Evolutionary conservation across 176 grass and related monocot genomes (phyloP).

Genomic region (Musa acuminata): DNA sequence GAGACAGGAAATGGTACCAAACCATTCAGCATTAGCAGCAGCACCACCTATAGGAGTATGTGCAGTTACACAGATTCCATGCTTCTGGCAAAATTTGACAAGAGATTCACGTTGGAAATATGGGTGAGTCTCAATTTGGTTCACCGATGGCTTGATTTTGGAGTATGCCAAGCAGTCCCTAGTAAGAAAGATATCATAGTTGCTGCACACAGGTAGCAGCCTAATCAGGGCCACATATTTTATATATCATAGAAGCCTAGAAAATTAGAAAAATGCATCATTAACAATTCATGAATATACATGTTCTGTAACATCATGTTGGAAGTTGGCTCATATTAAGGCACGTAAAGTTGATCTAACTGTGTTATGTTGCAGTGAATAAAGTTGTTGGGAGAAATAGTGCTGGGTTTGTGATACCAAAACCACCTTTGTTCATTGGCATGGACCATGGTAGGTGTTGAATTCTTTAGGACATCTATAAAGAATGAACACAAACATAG

Average conservation of each 20-base stretch:
- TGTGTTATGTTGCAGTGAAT: background rate
- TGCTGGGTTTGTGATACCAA: background rate
- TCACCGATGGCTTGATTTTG: slow-evolving; percentile 90
- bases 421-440: background rate
- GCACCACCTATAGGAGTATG: slow-evolving; percentile 82
- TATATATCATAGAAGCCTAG: background rate
- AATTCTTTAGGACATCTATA: background rate
- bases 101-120: slow-evolving; percentile 91
- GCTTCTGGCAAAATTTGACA: slow-evolving; percentile 95
- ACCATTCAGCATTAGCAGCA: slow-evolving; percentile 73
- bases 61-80: slow-evolving; percentile 70
- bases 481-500: background rate
- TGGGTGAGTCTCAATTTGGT: slow-evolving; percentile 84
- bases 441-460: background rate
- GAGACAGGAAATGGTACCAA: slow-evolving; percentile 68
- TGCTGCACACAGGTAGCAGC: slow-evolving; percentile 43
- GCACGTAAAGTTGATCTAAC: too few relatives aligned
- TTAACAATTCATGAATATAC: background rate
- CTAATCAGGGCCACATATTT: background rate
- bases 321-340: background rate
- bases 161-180: slow-evolving; percentile 75
- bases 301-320: background rate
- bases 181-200: slow-evolving; percentile 92
- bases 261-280: background rate
- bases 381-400: background rate